A percentile compares a stretch with the other conserved stretches of the same genome.
Conservation (phyloP, 2,329 filamentous ascomycete genomes). For the Neopestalotiopsis clavispora region DNA sequence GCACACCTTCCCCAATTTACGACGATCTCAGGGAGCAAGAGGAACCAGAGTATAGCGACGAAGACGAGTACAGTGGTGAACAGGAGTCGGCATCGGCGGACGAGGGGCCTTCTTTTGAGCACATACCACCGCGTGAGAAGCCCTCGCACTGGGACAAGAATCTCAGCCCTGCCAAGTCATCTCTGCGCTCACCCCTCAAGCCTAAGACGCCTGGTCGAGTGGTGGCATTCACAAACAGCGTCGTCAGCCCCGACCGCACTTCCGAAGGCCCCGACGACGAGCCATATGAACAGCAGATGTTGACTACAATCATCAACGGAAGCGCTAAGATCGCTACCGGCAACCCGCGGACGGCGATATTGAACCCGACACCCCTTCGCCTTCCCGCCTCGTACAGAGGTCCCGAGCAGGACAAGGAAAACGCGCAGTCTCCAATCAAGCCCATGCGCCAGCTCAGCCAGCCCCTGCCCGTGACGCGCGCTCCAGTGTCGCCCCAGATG, state of each 20-base stretch:
- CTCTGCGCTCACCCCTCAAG: slow-evolving; percentile 61
- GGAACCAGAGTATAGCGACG: slow-evolving; percentile 6
- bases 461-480: background rate
- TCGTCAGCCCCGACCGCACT: slow-evolving; percentile 50
- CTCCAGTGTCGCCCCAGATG: background rate
- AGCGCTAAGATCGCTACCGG: background rate
- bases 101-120: slow-evolving; percentile 42
- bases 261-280: slow-evolving; percentile 33
- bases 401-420: slow-evolving; percentile 22
- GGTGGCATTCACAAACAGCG: slow-evolving; percentile 61
- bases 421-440: slow-evolving; percentile 26
- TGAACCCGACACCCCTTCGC: background rate
- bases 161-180: slow-evolving; percentile 62
- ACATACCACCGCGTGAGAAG: slow-evolving; percentile 44
- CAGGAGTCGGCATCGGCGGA: slow-evolving; percentile 41
- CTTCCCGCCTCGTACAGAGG: background rate
- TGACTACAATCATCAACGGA: background rate
- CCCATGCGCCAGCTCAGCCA: slow-evolving; percentile 1
- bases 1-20: background rate
- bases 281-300: slow-evolving; percentile 19
- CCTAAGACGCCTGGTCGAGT: slow-evolving; percentile 62
- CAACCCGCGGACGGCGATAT: background rate
- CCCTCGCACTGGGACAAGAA: slow-evolving; percentile 54
- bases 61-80: slow-evolving; percentile 23
- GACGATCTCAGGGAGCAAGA: slow-evolving; percentile 3